Conservation (phyloP, 176 grass and related monocot species). For the Tillandsia leiboldiana region DNA sequence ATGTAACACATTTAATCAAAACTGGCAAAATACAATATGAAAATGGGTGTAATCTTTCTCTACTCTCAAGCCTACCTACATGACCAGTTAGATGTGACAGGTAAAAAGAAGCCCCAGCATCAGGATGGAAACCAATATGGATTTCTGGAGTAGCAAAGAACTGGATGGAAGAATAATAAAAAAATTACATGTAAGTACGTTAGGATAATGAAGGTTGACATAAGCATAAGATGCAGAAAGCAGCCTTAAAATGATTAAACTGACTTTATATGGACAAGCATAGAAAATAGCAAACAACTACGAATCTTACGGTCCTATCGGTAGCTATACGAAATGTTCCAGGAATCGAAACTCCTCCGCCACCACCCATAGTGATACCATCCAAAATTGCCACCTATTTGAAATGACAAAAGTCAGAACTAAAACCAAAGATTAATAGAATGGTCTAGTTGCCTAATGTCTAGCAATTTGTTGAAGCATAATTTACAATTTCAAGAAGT, state of each 20-base stretch:
- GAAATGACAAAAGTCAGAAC: constrained; percentile 13
- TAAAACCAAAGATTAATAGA: background rate
- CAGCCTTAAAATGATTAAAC: background rate
- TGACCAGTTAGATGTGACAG: constrained; percentile 87
- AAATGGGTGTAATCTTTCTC: background rate
- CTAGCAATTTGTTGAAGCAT: too few species aligned
- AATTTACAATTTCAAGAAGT: too few species aligned
- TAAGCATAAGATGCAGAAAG: too few species aligned
- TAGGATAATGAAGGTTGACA: background rate
- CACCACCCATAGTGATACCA: constrained; percentile 92
- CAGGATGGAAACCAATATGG: constrained; percentile 95
- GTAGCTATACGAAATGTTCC: constrained; percentile 94
- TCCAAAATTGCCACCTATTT: constrained; percentile 72
- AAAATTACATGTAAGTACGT: background rate
- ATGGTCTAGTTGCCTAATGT: background rate
- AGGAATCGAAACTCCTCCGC: constrained; percentile 88
- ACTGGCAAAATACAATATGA: background rate
- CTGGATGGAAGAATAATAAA: constrained; percentile 26
- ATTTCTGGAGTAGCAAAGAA: constrained; percentile 92
- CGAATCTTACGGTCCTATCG: constrained; percentile 57
- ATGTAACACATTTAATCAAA: background rate
- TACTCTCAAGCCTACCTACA: constrained; percentile 44
- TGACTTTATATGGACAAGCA: background rate
- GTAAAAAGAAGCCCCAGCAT: constrained; percentile 94
- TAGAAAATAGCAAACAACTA: background rate